Evolutionary conservation across 1,284 basidiomycete genomes (phyloP), one percentile per base, ranked within the genome.

Genomic region (Cutaneotrichosporon cutaneum): DNA sequence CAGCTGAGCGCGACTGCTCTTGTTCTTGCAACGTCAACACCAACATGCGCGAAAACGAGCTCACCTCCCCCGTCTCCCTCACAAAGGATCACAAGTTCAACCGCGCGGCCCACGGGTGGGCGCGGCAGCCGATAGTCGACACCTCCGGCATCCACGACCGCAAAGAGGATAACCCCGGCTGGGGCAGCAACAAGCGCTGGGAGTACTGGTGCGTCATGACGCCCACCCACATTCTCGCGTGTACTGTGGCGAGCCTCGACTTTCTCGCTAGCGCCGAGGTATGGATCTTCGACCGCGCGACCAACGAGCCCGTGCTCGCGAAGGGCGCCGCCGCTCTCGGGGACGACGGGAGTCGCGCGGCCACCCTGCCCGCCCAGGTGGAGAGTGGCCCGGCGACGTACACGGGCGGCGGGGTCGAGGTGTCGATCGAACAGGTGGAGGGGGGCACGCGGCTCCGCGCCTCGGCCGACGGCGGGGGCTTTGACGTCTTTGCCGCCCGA

Each of bases 151-250:
- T 64, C 54, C 47, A 56, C 8, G 42, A 53, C 14, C 22, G 21
- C n/a, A 55, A 55, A 18, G 27, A 26, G 4, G 52, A 56, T 6
- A 54, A 52, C 8, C 21, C 21, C 21, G 50, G 35, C 18, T 35
- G 27, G 11, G 50, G 50, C 42, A 45, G 36, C 27, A 64, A 64
- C 59, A 51, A 56, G 56, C 63, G 63, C 7, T 64, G 63, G 63
- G 63, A 64, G 56, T 64, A 64, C 56, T 64, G 63, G 63, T 55
- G 56, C 42, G 26, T 64, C 18, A 14, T 64, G n/a, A 54, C 63
- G 42, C 63, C 63, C 42, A 54, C 48, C 13, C 63, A 64, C 59
- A 32, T 61, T 11, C 14, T 64, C 24, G 53, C 54, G 3, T 39
- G 58, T 32, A 56, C 54, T 18, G 21, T 64, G 6, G 59, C 59